Percentiles rank a stretch among this genome's conserved stretches.
These are phyloP conservation scores for Stephania yunnanensis DNA, from an alignment of 164 flowering plant species.

Conservation along the genomic window DNA sequence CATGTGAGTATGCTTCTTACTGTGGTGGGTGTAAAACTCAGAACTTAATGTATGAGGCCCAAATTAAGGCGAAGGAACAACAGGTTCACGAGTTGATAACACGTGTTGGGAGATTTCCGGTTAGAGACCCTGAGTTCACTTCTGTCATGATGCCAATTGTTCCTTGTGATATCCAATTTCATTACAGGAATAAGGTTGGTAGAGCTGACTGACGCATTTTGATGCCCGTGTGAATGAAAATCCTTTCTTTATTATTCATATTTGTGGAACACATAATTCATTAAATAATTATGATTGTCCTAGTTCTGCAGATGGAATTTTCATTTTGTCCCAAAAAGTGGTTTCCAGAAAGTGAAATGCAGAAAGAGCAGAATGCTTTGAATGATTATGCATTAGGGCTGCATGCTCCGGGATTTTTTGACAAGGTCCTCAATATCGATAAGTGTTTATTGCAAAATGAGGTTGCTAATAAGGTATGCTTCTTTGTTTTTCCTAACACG, in stretches of 20 bases:
- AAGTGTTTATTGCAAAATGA: constrained; percentile 91
- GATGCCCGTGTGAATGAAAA: too few relatives aligned
- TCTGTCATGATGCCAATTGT: constrained; percentile 78
- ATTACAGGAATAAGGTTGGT: constrained; percentile 89
- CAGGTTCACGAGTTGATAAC: constrained; percentile 75
- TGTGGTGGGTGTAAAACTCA: constrained; percentile 99
- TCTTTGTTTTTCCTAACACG: neutral
- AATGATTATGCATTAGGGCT: constrained; percentile 66
- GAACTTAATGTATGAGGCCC: constrained; percentile 77
- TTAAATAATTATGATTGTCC: neutral
- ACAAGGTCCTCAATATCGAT: constrained; percentile 74
- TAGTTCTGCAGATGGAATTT: constrained; percentile 82
- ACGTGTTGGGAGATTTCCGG: constrained; percentile 73
- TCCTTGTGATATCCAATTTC: constrained; percentile 80
- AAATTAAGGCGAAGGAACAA: constrained; percentile 74
- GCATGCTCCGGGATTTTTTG: constrained; percentile 96
- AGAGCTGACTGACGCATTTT: neutral
- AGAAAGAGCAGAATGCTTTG: constrained; percentile 29
- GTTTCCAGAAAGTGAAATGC: constrained; percentile 48
- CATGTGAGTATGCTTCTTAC: constrained; percentile 79
- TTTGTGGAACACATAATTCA: neutral
- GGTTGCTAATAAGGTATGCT: constrained; percentile 70
- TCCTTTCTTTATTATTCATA: neutral
- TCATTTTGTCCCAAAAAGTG: constrained; percentile 76
- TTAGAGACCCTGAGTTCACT: constrained; percentile 34